phyloP scores from a whole-genome alignment of 2,329 filamentous ascomycete genomes.

The Cordyceps farinosa region DNA sequence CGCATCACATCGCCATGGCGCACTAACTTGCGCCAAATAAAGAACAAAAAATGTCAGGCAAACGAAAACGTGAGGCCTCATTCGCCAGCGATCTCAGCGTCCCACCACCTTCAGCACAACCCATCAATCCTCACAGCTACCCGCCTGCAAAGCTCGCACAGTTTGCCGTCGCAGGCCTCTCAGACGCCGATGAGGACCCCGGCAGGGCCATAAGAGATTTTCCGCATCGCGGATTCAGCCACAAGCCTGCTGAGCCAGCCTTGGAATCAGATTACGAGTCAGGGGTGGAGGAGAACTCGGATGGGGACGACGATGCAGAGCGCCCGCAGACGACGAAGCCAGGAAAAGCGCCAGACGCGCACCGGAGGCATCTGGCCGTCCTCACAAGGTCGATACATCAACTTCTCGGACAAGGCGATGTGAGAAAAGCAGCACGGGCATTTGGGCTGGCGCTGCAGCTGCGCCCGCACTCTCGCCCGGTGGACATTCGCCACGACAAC shows the following conservation, averaged over 20 bases:
- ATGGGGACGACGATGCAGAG: slow-evolving; percentile 62
- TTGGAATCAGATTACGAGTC: slow-evolving; percentile 12
- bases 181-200: slow-evolving; percentile 42
- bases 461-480: slow-evolving; percentile 33
- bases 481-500: slow-evolving; percentile 67
- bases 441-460: slow-evolving; percentile 71
- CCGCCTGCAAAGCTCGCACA: slow-evolving; percentile 49
- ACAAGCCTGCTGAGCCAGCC: not conserved
- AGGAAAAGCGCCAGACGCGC: slow-evolving; percentile 15
- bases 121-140: slow-evolving; percentile 53
- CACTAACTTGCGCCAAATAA: not conserved
- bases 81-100: not conserved
- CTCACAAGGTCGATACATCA: slow-evolving; percentile 68
- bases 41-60: not conserved
- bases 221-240: slow-evolving; percentile 43
- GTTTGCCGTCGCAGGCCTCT: slow-evolving; percentile 51
- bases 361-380: slow-evolving; percentile 55
- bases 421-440: slow-evolving; percentile 66
- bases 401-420: slow-evolving; percentile 67
- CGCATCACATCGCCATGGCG: not conserved
- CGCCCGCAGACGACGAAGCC: slow-evolving; percentile 33
- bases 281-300: slow-evolving; percentile 44
- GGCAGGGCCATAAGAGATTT: slow-evolving; percentile 42
- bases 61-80: slow-evolving; percentile 7
- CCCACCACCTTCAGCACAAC: slow-evolving; percentile 1